Conservation (phyloP, 805 yeast species). For the Candida sonorensis region DNA sequence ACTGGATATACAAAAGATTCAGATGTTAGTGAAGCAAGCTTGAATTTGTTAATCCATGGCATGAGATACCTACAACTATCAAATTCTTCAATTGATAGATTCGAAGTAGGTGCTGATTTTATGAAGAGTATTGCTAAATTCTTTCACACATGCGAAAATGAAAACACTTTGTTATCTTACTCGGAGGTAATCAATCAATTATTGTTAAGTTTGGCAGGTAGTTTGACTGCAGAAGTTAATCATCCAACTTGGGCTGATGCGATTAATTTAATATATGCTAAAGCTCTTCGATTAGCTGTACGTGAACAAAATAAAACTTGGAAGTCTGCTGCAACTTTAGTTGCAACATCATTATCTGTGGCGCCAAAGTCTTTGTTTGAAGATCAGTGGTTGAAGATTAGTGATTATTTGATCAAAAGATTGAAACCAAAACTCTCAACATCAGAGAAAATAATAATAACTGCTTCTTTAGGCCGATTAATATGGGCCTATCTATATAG, state of each 20-base stretch:
- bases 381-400: slow-evolving; percentile 59
- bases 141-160: slow-evolving; percentile 57
- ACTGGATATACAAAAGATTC: slow-evolving; percentile 32
- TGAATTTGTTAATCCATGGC: slow-evolving; percentile 77
- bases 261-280: slow-evolving; percentile 51
- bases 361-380: slow-evolving; percentile 73
- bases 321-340: slow-evolving; percentile 60
- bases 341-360: slow-evolving; percentile 71
- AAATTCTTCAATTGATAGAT: slow-evolving; percentile 79
- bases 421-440: slow-evolving; percentile 55
- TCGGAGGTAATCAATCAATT: slow-evolving; percentile 77
- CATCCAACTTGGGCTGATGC: slow-evolving; percentile 95
- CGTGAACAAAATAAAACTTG: slow-evolving; percentile 43
- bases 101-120: slow-evolving; percentile 93
- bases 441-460: slow-evolving; percentile 45
- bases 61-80: slow-evolving; percentile 79
- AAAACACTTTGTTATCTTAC: slow-evolving; percentile 65
- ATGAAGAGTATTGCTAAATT: slow-evolving; percentile 81
- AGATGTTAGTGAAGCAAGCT: slow-evolving; percentile 36
- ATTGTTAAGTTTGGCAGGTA: slow-evolving; percentile 75
- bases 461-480: slow-evolving; percentile 64
- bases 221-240: slow-evolving; percentile 87
- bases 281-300: slow-evolving; percentile 38
- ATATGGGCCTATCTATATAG: slow-evolving; percentile 88
- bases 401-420: slow-evolving; percentile 55